Base-by-base conservation (phyloP, 192 early-diverging fungal genomes). In the Polychytrium aggregatum region DNA sequence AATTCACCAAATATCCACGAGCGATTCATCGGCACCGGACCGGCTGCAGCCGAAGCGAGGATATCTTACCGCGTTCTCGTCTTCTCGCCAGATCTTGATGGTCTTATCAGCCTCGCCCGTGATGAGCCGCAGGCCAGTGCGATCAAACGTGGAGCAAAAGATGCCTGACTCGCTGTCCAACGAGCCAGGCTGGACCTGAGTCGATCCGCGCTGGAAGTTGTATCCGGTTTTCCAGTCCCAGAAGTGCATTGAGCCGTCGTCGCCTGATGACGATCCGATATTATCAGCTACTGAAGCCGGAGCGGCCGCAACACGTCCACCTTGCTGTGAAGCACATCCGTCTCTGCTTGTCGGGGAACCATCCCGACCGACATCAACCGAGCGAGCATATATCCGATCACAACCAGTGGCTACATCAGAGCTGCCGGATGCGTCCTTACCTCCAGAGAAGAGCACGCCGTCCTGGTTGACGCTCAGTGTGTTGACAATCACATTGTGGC, bases 71-170 rank as follows among this genome's bases (percentile, higher is more conserved):
- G 89, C 87, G 38, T 78, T 71, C 35, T 84, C 80, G 50, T 92
- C 87, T 55, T 92, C 87, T 46, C 82, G 85, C 79, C 85, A 97
- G 42, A 99, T 90, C 72, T 99, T 99, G 64, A 99, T 91, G 1
- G 91, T 91, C 69, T 99, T 99, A 63, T 99, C 96, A 0, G 92
- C 93, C 63, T 97, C 96, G 53, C 96, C 88, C 1, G 96, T 99
- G 51, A 99, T 89, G 40, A 99, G 69, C 33, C 96, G 83, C 44
- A 86, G 75, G 1, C 96, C 93, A 17, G 93, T 91, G 41, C 78
- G 79, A 57, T 99, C 96, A 81, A 99, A 99, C 2, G 87, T 82
- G 37, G 86, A 87, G 52, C 84, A 85, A 44, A 99, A 94, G 37
- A 99, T 82, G 37, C 96, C 96, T 8, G 87, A 86, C 66, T 99